Percentiles rank a stretch among this genome's conserved stretches.
phyloP scores from a whole-genome alignment of 2,329 filamentous ascomycete species.

The Didymella keratinophila region DNA sequence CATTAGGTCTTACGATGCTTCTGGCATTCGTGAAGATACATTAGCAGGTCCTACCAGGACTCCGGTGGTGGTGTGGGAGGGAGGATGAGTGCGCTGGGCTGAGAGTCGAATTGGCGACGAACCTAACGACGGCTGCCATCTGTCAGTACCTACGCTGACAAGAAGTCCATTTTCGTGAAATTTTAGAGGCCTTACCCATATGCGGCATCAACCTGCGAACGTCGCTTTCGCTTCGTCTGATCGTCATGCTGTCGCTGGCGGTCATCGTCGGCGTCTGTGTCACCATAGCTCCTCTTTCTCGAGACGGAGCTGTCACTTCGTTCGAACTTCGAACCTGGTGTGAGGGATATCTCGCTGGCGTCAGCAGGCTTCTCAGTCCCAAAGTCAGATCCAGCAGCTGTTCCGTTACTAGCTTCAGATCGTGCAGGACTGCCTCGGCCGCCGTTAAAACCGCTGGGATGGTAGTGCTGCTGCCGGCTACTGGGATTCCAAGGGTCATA shows the following conservation, averaged over 20 bases:
- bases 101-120: not conserved
- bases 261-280: slow-evolving; percentile 43
- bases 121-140: slow-evolving; percentile 13
- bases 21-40: no score
- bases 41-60: not conserved
- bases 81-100: not conserved
- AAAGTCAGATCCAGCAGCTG: slow-evolving; percentile 47
- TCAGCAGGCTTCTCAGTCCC: slow-evolving; percentile 35
- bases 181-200: slow-evolving; percentile 41
- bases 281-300: slow-evolving; percentile 50
- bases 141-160: not conserved
- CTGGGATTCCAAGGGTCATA: slow-evolving; percentile 37
- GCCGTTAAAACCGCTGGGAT: slow-evolving; percentile 28
- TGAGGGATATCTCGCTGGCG: slow-evolving; percentile 21
- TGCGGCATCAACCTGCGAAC: slow-evolving; percentile 46
- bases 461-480: slow-evolving; percentile 25
- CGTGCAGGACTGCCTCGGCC: slow-evolving; percentile 40
- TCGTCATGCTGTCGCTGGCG: slow-evolving; percentile 48
- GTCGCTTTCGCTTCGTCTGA: slow-evolving; percentile 47
- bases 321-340: slow-evolving; percentile 29
- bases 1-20: not conserved
- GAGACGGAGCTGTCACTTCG: slow-evolving; percentile 45
- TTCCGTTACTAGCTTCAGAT: slow-evolving; percentile 47
- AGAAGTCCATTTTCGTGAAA: not conserved
- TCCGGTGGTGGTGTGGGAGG: not conserved